Base-by-base conservation (phyloP, 495 filamentous ascomycete species). In the Podospora comata region DNA sequence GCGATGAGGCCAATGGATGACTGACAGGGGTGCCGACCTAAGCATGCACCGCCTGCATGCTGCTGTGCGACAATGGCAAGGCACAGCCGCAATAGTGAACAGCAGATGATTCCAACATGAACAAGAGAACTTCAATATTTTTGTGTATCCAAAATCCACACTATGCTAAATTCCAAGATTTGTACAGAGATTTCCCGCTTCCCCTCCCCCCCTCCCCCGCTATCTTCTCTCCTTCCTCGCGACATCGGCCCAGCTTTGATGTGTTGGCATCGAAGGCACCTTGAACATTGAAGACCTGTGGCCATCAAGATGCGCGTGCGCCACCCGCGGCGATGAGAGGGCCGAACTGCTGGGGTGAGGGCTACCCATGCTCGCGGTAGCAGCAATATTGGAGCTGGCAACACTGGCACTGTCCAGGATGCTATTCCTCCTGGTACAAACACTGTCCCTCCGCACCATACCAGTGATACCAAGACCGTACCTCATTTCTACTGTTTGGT, bases 211-310 rank as follows among this genome's bases (percentile, higher is more conserved):
- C 18, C 23, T 23, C 23, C 4, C 28, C 34, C 64, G 48, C 18
- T 28, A 55, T 62, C 63, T 65, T 62, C 30, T 64, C 57, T 57
- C 53, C 20, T 48, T 39, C 53, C 61, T 61, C 27, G 74, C 75
- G 4, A 79, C 74, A 62, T 76, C 77, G 9, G 77, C 77, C 77
- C 77, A 79, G 48, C 77, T 79, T 63, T 72, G 65, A 1, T 68
- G 74, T 34, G 75, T 79, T 9, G 75, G 77, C 57, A 79, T 30
- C 3, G 71, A 32, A 32, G 77, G 77, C 18, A 75, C 59, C 39
- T 59, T 68, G 5, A 71, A 32, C n/a, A 18, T 39, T 1, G 54
- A 57, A 2, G 18, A 2, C 11, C 55, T 65, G 13, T 61, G 70
- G 0, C 39, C 28, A 4, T 72, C 73, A 9, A 70, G 28, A 15